phyloP scores from a whole-genome alignment of 2,329 filamentous ascomycete species.

The Scedosporium apiospermum region DNA sequence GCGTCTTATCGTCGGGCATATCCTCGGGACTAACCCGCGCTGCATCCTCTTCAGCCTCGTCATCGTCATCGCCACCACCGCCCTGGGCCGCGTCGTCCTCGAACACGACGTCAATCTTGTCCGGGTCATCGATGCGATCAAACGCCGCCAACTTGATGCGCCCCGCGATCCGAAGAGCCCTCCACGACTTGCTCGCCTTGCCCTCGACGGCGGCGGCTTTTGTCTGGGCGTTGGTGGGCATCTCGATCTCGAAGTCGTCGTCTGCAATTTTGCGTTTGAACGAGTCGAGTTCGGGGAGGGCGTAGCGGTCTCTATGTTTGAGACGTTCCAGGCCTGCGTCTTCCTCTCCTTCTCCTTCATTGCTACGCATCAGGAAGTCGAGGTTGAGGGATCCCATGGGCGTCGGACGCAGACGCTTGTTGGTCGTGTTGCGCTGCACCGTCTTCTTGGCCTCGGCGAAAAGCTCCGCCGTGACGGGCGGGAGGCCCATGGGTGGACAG shows the following conservation, averaged over 20 bases:
- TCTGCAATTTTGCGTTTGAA: constrained; percentile 67
- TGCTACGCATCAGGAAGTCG: constrained; percentile 51
- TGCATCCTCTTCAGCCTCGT: constrained; percentile 22
- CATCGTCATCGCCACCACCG: constrained; percentile 25
- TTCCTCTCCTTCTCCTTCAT: constrained; percentile 44
- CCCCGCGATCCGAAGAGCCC: constrained; percentile 72
- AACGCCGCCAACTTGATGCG: constrained; percentile 66
- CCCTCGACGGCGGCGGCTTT: constrained; percentile 50
- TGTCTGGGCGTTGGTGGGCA: constrained; percentile 56
- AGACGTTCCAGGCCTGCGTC: constrained; percentile 56
- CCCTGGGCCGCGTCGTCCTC: constrained; percentile 26
- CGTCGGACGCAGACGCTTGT: constrained; percentile 58
- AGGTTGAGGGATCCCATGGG: constrained; percentile 68
- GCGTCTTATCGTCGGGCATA: constrained; percentile 37
- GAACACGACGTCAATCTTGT: constrained; percentile 54
- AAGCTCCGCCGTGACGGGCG: constrained; percentile 57
- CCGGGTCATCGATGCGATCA: constrained; percentile 79
- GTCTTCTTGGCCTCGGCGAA: constrained; percentile 61
- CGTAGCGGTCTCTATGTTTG: constrained; percentile 54
- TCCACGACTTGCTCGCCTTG: constrained; percentile 86
- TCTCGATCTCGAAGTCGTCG: constrained; percentile 79
- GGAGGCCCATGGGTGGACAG: constrained; percentile 76
- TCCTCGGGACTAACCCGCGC: constrained; percentile 13
- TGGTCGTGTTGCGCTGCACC: constrained; percentile 57
- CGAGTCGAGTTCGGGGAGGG: constrained; percentile 57